phyloP scores from a whole-genome alignment of 139 green algal genomes.

The Pleodorina starrii region DNA sequence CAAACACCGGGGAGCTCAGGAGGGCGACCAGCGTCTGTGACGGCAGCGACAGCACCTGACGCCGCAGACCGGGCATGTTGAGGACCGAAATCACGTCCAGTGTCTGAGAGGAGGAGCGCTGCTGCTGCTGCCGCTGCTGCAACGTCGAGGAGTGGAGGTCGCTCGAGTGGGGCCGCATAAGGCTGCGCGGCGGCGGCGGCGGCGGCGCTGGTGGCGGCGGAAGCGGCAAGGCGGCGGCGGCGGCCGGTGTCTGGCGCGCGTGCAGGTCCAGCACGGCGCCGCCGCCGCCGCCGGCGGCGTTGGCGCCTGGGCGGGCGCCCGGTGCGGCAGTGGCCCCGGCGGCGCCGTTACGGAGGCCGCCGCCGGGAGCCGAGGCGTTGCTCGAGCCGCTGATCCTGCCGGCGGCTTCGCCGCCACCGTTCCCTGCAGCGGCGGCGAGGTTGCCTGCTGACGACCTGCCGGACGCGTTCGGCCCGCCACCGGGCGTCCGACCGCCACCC shows the following conservation, averaged over 20 bases:
- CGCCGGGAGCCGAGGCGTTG: neutral
- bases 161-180: neutral
- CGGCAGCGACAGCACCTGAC: slow-evolving; percentile 23
- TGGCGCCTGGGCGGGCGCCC: neutral
- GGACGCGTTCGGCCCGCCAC: neutral
- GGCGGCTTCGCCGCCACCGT: neutral
- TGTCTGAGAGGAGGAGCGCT: neutral
- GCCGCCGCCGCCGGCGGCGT: neutral
- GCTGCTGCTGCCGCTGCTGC: slow-evolving; percentile 15
- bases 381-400: neutral
- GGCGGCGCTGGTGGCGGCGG: neutral
- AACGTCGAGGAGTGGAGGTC: neutral
- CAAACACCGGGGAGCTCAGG: slow-evolving; percentile 1
- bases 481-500: neutral
- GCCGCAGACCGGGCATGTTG: slow-evolving; percentile 17
- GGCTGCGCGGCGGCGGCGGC: neutral
- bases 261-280: slow-evolving; percentile 19
- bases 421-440: neutral
- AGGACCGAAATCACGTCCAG: slow-evolving; percentile 30
- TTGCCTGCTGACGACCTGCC: neutral
- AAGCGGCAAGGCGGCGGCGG: neutral
- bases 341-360: neutral
- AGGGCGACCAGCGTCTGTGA: neutral
- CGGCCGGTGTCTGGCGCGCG: neutral
- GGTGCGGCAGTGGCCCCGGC: neutral